Conservation (phyloP, 805 yeast species). For the Starmerella vitae region DNA sequence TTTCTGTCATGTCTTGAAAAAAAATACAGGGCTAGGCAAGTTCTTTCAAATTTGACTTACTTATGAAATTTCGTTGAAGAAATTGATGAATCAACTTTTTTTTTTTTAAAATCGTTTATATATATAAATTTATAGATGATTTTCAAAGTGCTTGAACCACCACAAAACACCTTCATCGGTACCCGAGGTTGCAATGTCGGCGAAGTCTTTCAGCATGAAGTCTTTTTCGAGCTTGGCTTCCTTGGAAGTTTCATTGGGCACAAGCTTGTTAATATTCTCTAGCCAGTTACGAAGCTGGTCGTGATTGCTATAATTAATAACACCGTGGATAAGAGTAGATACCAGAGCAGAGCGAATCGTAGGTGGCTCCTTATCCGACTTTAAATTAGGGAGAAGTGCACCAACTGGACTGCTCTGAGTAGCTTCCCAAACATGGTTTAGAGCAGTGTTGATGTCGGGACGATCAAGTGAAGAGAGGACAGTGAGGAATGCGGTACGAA, state of each 20-base stretch:
- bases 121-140: neutral
- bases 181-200: conserved; percentile 15
- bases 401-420: conserved; percentile 27
- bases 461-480: conserved; percentile 36
- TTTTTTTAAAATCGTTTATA: neutral
- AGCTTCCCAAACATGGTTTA: conserved; percentile 32
- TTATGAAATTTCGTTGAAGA: neutral
- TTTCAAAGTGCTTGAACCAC: conserved; percentile 20
- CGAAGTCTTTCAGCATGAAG: conserved; percentile 17
- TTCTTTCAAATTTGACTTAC: too few relatives aligned
- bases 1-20: conserved; percentile 3
- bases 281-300: conserved; percentile 36
- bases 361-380: conserved; percentile 22
- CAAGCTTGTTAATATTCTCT: conserved; percentile 25
- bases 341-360: conserved; percentile 37
- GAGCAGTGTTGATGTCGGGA: conserved; percentile 28
- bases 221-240: conserved; percentile 11
- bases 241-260: conserved; percentile 26
- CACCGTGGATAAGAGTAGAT: conserved; percentile 35
- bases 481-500: conserved; percentile 44
- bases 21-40: neutral
- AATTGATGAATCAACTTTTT: too few relatives aligned
- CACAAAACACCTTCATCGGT: conserved; percentile 25
- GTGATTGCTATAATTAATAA: conserved; percentile 39
- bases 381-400: conserved; percentile 22